Base-by-base conservation (phyloP, 208 protist genomes). In the Crithidia mellificae region DNA sequence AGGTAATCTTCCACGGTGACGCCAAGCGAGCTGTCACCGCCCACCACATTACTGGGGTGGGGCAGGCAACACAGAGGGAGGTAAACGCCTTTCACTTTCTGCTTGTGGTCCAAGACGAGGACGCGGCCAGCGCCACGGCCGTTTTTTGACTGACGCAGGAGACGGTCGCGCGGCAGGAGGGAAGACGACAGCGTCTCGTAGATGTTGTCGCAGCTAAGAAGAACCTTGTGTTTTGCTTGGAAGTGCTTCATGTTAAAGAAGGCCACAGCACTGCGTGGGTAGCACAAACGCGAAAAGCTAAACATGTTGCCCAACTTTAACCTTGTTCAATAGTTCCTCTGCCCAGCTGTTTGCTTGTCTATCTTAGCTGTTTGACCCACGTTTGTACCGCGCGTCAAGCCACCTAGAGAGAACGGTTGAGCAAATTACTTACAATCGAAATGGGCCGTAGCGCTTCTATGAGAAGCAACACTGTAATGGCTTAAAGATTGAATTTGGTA, bases 231-330 rank as follows among this genome's bases (percentile, higher is more conserved):
- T 27, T 82, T 78, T 14, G 70, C 47, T 30, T 83, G 84, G 46
- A 96, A 96, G 57, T 78, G 78, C 54, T 93, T 96, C 51, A 91
- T 84, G 63, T 79, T 91, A 50, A 96, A 96, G 38, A 85, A 78
- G 12, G 90, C 90, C n/a, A 96, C 81, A 6, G 85, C 78, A n/a
- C 72, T 65, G 3, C 90, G 81, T 25, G 51, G 44, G 52, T 44
- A 38, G 8, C 19, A 58, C n/a, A 67, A 34, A 36, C 56, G 34
- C 52, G 67, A 76, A 39, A 32, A 29, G 9, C 47, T 36, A 12
- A 70, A n/a, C 58, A 71, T 68, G 7, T 38, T 38, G 34, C 34
- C 5, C 7, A 38, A 38, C 34, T 5, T 38, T 38, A 11, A 12
- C 34, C 34, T 11, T 38, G 34, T 38, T 38, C 7, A 38, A 38